phyloP scores from a whole-genome alignment of 192 early-diverging fungal species.

The Geranomyces variabilis region DNA sequence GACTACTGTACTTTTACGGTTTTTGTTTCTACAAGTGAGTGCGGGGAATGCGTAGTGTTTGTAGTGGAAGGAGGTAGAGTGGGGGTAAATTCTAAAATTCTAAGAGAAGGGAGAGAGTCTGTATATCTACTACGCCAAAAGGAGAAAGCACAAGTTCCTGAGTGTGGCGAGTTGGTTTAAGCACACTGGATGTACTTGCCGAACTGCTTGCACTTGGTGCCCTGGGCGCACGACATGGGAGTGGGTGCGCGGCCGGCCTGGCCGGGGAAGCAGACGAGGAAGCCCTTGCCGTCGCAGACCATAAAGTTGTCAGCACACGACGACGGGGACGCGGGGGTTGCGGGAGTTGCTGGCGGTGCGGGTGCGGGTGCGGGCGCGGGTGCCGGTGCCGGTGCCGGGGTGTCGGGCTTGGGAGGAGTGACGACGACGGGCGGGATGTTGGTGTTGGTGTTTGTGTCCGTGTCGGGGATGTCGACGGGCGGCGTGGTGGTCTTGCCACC shows the following conservation, averaged over 20 bases:
- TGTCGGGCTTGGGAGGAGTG: neutral
- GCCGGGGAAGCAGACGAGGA: slow-evolving; percentile 30
- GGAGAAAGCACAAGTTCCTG: no score
- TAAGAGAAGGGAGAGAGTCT: no score
- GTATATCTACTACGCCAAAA: no score
- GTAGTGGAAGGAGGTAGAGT: no score
- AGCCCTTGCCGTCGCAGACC: slow-evolving; percentile 27
- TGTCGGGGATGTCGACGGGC: neutral
- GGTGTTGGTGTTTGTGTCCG: neutral
- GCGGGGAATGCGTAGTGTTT: no score
- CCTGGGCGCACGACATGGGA: slow-evolving; percentile 12
- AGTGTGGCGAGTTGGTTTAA: no score
- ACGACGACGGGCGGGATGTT: neutral
- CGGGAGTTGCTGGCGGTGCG: neutral
- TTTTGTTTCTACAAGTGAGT: no score
- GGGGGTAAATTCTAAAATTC: no score
- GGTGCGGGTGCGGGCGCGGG: slow-evolving; percentile 10
- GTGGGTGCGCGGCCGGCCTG: neutral
- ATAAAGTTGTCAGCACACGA: neutral
- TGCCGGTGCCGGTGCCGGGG: neutral
- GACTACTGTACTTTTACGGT: no score
- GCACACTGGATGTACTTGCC: slow-evolving; percentile 29
- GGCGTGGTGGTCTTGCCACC: neutral
- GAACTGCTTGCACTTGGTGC: slow-evolving; percentile 11
- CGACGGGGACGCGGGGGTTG: neutral